These are phyloP conservation scores for Colletotrichum horii DNA, from an alignment of 2,329 filamentous ascomycete genomes.

Conservation along the genomic window DNA sequence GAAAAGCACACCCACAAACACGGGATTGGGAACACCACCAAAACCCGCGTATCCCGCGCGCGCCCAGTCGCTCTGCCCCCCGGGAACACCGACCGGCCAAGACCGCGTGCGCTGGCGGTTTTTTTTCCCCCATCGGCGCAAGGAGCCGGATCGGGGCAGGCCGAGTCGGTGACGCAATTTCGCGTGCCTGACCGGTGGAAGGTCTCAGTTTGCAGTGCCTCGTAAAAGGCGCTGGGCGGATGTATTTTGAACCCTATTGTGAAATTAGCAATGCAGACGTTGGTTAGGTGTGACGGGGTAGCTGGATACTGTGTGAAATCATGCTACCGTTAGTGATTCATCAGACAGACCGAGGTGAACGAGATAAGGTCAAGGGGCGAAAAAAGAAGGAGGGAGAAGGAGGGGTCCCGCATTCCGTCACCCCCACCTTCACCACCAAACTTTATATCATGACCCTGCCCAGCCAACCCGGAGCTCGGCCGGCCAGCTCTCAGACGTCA, in stretches of 20 bases:
- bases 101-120: not conserved
- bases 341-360: not conserved
- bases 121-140: not conserved
- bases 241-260: not conserved
- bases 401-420: not conserved
- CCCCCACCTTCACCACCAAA: not conserved
- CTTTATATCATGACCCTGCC: not conserved
- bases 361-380: not conserved
- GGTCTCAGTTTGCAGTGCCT: not conserved
- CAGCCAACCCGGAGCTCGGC: not conserved
- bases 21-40: not conserved
- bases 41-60: not conserved
- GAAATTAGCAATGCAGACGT: not conserved
- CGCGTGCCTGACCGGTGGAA: not conserved
- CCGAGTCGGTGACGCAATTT: not conserved
- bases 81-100: not conserved
- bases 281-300: rapidly evolving
- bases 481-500: not conserved
- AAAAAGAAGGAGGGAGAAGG: not conserved
- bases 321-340: not conserved
- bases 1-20: not conserved
- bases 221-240: not conserved
- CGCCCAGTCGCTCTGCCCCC: not conserved
- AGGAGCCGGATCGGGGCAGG: not conserved
- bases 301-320: not conserved